Evolutionary conservation across 495 filamentous ascomycete genomes (phyloP), one percentile per base, ranked within the genome.

Genomic region (Tuber melanosporum): DNA sequence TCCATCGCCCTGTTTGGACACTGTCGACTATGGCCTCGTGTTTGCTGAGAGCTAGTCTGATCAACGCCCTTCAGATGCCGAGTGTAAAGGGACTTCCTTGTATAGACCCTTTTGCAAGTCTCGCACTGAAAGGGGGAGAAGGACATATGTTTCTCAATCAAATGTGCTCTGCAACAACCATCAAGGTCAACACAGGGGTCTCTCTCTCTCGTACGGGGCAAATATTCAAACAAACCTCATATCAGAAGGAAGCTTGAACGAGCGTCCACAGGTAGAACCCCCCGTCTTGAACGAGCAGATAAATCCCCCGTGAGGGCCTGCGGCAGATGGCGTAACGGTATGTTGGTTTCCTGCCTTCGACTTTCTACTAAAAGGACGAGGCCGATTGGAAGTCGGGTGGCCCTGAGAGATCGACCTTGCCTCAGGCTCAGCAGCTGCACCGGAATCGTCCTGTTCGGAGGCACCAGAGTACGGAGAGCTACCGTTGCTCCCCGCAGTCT

Each of bases 121-220:
- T 76, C 76, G 36, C 81, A 82, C 52, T 82, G 81, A 47, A 82
- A 82, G 17, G 81, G 81, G 7, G 81, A 82, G 49, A 82, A 82
- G 10, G 45, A 20, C 70, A 82, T 75, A 62, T 82, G 81, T 14
- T 73, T 73, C 72, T 82, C 81, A 66, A 82, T 82, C 15, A 82
- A 73, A 73, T 82, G 81, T 20, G 72, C 75, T 42, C 80, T 82
- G 22, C 6, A 70, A n/a, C 71, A 42, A 12, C n/a, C 41, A 32
- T 14, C 71, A n/a, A 41, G 44, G 44, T 72, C 44, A 72, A 72
- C 20, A 32, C 22, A 72, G 43, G 32, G 36, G 69, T 74, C 39
- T 41, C 73, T 74, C 73, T 74, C 73, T 10, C 22, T 66, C 26
- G 12, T 32, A 32, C 3, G 26, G 32, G 42, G 19, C 57, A 71